Conservation (phyloP, 192 early-diverging fungal species). For the Jimgerdemannia flammicorona region DNA sequence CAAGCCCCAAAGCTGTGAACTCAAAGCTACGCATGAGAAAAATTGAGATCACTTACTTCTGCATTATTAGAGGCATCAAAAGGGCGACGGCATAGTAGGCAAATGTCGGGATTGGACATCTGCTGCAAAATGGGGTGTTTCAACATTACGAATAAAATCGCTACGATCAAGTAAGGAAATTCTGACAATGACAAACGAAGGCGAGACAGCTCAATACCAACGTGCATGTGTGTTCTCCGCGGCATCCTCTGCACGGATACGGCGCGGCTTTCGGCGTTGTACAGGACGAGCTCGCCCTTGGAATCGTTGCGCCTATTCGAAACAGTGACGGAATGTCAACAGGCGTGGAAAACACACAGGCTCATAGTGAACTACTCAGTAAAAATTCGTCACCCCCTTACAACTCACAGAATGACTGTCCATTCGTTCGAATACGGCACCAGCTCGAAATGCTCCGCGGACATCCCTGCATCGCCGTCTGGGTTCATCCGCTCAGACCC, state of each 20-base stretch:
- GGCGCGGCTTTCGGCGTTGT: constrained; percentile 53
- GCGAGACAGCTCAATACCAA: neutral
- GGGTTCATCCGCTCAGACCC: too few relatives aligned
- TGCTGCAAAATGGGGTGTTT: constrained; percentile 16
- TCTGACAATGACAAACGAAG: too few relatives aligned
- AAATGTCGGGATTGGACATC: constrained; percentile 16
- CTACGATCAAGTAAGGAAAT: neutral
- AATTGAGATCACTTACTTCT: neutral
- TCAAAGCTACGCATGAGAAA: too few relatives aligned
- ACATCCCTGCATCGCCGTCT: neutral
- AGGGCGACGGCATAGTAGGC: constrained; percentile 34
- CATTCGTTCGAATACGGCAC: neutral
- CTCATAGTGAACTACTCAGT: too few relatives aligned
- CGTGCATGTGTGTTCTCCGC: neutral
- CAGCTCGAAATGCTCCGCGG: neutral
- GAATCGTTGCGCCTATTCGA: constrained; percentile 29
- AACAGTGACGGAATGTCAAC: neutral
- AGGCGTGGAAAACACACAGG: too few relatives aligned
- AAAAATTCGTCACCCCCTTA: neutral
- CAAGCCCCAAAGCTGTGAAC: too few relatives aligned
- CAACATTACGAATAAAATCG: neutral
- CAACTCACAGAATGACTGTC: neutral
- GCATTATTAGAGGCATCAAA: constrained; percentile 15
- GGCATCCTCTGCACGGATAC: constrained; percentile 36
- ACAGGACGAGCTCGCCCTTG: constrained; percentile 59